Evolutionary conservation across 805 yeast genomes (phyloP), one percentile per base, ranked within the genome.

Genomic region (Lipomyces spencermartinsiae): DNA sequence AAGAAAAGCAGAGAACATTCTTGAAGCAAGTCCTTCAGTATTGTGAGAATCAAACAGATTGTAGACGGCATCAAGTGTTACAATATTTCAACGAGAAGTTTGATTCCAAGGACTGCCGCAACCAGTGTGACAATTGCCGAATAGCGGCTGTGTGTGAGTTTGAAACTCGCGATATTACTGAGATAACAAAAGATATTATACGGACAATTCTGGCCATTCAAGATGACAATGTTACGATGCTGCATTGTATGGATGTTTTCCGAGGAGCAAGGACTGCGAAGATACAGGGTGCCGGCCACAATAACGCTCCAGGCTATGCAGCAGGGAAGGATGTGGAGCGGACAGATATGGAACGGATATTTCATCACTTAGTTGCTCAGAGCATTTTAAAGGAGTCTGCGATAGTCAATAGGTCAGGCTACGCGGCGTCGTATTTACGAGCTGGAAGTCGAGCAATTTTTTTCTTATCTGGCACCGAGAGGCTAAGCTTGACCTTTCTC

Each of bases 21-120:
- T 80, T 95, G 71, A 84, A 91, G 64, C 92, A 92, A 72, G 97
- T 95, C 14, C 86, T 91, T 72, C 93, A 90, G 75, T 95, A 92
- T 76, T 94, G 98, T 79, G 97, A 93, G 70, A 94, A 95, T 77
- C 83, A 84, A 10, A 88, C 93, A 2, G 98, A 93, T 77, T 95
- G 99, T 77, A 85, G 99, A 64, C 84, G 98, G 70, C 86, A 88
- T 73, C 93, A 93, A 73, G 97, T 95, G 2, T 81, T 95, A 62
- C 94, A 91, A 62, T 95, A 93, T 76, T 95, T 95, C 80, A 91
- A 92, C 78, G 99, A 95, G 76, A 80, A 80, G 5, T 93, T 94
- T 76, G 86, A 91, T 68, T 82, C 89, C 9, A 80, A 77, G 29
- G 80, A 83, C 19, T 95, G 99, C 76, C 78, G 81, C 14, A 85